Evolutionary conservation across 2,329 filamentous ascomycete species (phyloP).

Genomic region (Ophiostoma australiae): DNA sequence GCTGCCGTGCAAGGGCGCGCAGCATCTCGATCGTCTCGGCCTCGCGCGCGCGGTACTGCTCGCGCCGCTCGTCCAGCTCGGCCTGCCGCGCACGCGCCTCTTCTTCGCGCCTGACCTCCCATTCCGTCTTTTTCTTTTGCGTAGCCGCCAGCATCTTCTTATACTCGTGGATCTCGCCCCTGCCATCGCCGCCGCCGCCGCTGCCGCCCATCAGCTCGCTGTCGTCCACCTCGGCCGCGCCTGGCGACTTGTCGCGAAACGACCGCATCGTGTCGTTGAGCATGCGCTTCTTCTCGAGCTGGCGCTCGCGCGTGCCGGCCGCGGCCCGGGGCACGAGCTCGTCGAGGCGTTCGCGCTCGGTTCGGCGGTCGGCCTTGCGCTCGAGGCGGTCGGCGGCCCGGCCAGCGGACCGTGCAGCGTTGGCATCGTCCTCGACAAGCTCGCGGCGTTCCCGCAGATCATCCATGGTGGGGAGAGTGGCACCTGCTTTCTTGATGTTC

Average conservation of each 20-base stretch:
- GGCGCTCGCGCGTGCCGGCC: conserved; percentile 73
- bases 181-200: conserved; percentile 43
- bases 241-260: conserved; percentile 65
- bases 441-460: conserved; percentile 64
- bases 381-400: conserved; percentile 46
- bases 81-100: conserved; percentile 21
- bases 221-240: conserved; percentile 61
- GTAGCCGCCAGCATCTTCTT: conserved; percentile 61
- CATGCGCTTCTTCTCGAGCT: conserved; percentile 78
- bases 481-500: conserved; percentile 38
- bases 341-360: conserved; percentile 69
- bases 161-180: conserved; percentile 37
- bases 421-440: conserved; percentile 41
- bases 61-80: conserved; percentile 19
- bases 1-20: conserved; percentile 21
- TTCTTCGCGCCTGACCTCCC: conserved; percentile 23
- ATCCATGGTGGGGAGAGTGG: conserved; percentile 64
- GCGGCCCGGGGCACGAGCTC: conserved; percentile 83
- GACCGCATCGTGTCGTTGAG: conserved; percentile 66
- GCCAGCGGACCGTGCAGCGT: conserved; percentile 41
- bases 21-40: conserved; percentile 19
- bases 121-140: conserved; percentile 64
- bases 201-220: conserved; percentile 72
- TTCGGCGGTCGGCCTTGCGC: conserved; percentile 59
- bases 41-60: conserved; percentile 22